A percentile compares a stretch with the other conserved stretches of the same genome.
Evolutionary conservation across 176 grass and related monocot species (phyloP).

Genomic region (Oryza australiensis): DNA sequence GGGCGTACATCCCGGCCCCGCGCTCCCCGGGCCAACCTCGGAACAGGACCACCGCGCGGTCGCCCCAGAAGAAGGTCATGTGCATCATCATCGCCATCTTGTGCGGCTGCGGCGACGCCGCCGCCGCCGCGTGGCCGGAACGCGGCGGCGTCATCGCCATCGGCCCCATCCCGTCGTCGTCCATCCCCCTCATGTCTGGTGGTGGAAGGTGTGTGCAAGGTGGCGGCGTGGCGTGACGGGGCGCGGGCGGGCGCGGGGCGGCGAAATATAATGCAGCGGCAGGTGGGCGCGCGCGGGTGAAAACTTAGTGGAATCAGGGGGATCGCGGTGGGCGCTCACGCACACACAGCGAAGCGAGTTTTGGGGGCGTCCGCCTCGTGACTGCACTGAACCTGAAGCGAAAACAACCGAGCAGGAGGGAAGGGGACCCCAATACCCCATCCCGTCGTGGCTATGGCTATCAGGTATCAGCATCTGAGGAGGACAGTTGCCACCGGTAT

Average conservation of each 20-base stretch:
- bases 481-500: background rate
- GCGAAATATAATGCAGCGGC: conserved; percentile 12
- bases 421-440: background rate
- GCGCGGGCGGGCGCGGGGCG: no score
- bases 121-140: background rate
- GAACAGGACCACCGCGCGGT: conserved; percentile 55
- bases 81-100: conserved; percentile 43
- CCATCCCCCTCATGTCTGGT: conserved; percentile 27
- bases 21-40: conserved; percentile 63
- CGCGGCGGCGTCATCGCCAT: conserved; percentile 51
- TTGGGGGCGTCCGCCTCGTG: conserved; percentile 31
- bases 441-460: no score
- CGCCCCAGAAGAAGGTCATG: conserved; percentile 72
- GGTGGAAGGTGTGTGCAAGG: no score
- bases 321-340: conserved; percentile 23
- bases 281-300: background rate
- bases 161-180: conserved; percentile 39
- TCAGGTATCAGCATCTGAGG: background rate
- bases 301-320: conserved; percentile 25
- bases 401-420: background rate
- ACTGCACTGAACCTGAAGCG: background rate
- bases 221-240: background rate
- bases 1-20: conserved; percentile 52
- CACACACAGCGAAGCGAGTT: conserved; percentile 12
- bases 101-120: background rate